Conservation (phyloP, 2,329 filamentous ascomycete genomes). For the Aciculosporium take region DNA sequence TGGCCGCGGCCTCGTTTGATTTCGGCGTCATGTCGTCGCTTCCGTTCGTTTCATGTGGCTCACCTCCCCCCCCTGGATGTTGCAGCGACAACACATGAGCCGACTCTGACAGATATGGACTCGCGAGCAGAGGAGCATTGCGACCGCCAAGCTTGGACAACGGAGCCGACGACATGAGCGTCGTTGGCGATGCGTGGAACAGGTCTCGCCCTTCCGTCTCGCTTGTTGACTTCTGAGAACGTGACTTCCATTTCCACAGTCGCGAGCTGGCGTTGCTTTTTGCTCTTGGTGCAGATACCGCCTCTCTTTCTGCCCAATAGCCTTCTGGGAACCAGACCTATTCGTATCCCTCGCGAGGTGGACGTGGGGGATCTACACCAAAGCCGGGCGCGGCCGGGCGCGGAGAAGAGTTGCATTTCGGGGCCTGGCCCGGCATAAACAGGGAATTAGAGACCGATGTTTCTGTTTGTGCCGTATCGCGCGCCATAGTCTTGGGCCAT, state of each 20-base stretch:
- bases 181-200: conserved; percentile 13
- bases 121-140: conserved; percentile 14
- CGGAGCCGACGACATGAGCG: conserved; percentile 9
- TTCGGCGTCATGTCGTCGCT: conserved; percentile 4
- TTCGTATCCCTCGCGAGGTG: conserved; percentile 39
- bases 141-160: conserved; percentile 6
- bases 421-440: not conserved
- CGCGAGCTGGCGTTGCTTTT: conserved; percentile 21
- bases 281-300: conserved; percentile 11
- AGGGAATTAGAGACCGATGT: not conserved
- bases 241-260: conserved; percentile 27
- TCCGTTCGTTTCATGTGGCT: conserved; percentile 7
- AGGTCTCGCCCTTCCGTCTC: conserved; percentile 15
- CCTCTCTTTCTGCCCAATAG: conserved; percentile 47
- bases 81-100: conserved; percentile 35
- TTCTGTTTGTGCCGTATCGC: not conserved
- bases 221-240: conserved; percentile 23
- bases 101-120: conserved; percentile 32
- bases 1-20: conserved; percentile 1
- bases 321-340: conserved; percentile 51
- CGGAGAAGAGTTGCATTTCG: conserved; percentile 2
- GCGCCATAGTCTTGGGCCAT: conserved; percentile 5
- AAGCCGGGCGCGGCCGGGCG: conserved; percentile 9
- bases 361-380: conserved; percentile 38
- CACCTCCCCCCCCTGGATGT: conserved; percentile 10